Base-by-base conservation (phyloP, 345 rosid species). In the Gossypium anomalum region DNA sequence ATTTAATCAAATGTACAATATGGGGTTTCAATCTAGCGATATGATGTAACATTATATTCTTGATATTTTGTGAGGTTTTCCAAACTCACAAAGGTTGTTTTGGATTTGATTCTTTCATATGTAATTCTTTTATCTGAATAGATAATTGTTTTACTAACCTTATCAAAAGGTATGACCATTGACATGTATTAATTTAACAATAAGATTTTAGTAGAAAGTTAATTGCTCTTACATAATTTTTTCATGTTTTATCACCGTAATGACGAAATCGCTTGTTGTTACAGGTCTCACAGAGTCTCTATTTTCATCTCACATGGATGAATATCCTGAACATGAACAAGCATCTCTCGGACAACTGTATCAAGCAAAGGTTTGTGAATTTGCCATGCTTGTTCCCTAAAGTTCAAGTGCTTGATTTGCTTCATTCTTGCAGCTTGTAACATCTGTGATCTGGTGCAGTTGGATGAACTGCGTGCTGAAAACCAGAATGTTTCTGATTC, bases 241-340 rank as follows among this genome's bases (percentile, higher is more conserved):
- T 58, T 38, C 58, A 27, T 7, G 34, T 19, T 66, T 67, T 52
- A 67, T 34, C 20, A 41, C 73, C 67, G 45, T 25, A 76, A 23
- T 44, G 1, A 38, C 17, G 25, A 66, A 69, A 62, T 70, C 55
- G 38, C 45, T 67, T 73, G 53, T 78, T 79, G 78, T 63, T 80
- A 75, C 93, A 93, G 97, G 93, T 73, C 91, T 93, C 78, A 87
- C 98, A 13, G 99, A 95, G 77, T 93, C 97, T 73, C 85, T 96
- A 61, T 96, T 93, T 86, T 90, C 97, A 76, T 77, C 91, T 75
- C 94, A 96, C 87, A 90, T 88, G 86, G 99, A 93, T 79, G 99
- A 96, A 71, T 93, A 96, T 89, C 91, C 93, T 77, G 99, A 96
- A 82, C 92, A 90, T 72, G 98, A 93, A 83, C 94, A 74, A 83